Evolutionary conservation across 176 grass and related monocot genomes (phyloP).

Genomic region (Oryza officinalis): DNA sequence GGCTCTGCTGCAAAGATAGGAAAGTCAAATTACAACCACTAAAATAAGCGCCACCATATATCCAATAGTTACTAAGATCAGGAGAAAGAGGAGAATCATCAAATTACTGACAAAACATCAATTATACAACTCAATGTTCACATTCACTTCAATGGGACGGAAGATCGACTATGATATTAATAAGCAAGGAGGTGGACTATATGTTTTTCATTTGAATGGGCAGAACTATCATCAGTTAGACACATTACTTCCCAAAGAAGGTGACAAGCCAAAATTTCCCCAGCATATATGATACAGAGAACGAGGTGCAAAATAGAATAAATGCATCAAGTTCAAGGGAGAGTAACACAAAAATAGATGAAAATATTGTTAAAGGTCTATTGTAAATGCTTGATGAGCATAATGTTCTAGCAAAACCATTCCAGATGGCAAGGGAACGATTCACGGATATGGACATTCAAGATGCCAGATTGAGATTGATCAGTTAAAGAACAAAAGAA

Average conservation of each 20-base stretch:
- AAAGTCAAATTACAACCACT: neutral
- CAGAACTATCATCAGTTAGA: slow-evolving; percentile 38
- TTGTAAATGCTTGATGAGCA: no score
- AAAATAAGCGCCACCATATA: neutral
- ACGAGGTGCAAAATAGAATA: slow-evolving; percentile 36
- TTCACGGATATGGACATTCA: no score
- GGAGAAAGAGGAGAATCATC: neutral
- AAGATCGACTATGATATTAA: slow-evolving; percentile 30
- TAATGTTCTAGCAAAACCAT: no score
- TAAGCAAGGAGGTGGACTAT: slow-evolving; percentile 19
- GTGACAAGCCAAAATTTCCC: neutral
- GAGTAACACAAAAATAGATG: neutral
- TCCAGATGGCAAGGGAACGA: no score
- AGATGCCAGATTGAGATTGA: no score
- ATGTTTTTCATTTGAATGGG: slow-evolving; percentile 1
- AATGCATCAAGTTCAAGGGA: neutral
- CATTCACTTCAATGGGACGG: slow-evolving; percentile 37
- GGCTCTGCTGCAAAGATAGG: slow-evolving; percentile 5
- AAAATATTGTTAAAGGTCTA: no score
- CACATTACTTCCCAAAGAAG: slow-evolving; percentile 6
- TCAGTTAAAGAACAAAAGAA: no score
- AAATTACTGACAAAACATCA: slow-evolving; percentile 32
- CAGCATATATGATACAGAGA: slow-evolving; percentile 23
- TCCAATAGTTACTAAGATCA: neutral
- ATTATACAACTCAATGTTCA: slow-evolving; percentile 31